These are phyloP conservation scores for Hyaloperonospora arabidopsidis DNA, from an alignment of 352 stramenopile genomes.

Conservation along the genomic window DNA sequence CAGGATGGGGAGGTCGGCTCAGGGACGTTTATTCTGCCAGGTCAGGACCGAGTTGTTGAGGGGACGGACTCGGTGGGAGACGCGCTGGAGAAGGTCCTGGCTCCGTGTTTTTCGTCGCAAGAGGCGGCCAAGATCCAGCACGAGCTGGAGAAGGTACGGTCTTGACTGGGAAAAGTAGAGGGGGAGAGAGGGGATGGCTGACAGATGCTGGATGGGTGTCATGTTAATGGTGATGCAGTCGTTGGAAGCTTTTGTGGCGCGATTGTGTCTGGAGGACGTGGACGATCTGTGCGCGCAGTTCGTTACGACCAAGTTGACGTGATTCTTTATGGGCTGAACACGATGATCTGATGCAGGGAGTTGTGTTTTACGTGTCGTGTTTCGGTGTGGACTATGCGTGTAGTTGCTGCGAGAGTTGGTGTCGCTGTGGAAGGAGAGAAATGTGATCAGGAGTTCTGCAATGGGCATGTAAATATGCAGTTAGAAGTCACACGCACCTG, in stretches of 20 bases:
- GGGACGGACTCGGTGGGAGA: conserved; percentile 35
- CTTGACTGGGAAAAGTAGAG: background rate
- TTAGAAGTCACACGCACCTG: conserved; percentile 28
- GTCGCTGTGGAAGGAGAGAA: conserved; percentile 19
- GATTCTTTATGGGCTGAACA: background rate
- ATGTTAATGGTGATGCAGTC: conserved; percentile 19
- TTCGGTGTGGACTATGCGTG: conserved; percentile 3
- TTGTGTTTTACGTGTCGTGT: too few relatives aligned
- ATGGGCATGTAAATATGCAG: background rate
- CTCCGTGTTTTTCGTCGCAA: conserved; percentile 50
- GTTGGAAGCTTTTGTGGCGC: conserved; percentile 46
- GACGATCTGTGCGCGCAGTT: conserved; percentile 71
- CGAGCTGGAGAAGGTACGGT: conserved; percentile 50
- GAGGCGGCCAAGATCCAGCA: conserved; percentile 52
- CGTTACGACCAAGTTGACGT: conserved; percentile 24
- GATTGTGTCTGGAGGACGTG: conserved; percentile 56
- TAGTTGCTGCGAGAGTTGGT: conserved; percentile 31
- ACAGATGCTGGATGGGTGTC: conserved; percentile 3
- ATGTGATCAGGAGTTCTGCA: background rate
- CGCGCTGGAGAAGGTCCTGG: conserved; percentile 57
- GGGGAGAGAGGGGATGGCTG: background rate
- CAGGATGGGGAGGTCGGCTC: too few relatives aligned
- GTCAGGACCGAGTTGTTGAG: conserved; percentile 27
- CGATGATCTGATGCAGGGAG: too few relatives aligned
- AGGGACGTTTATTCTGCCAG: too few relatives aligned